Evolutionary conservation across 2,329 filamentous ascomycete genomes (phyloP), one percentile per base, ranked within the genome.

Genomic region (Sarocladium oryzae): DNA sequence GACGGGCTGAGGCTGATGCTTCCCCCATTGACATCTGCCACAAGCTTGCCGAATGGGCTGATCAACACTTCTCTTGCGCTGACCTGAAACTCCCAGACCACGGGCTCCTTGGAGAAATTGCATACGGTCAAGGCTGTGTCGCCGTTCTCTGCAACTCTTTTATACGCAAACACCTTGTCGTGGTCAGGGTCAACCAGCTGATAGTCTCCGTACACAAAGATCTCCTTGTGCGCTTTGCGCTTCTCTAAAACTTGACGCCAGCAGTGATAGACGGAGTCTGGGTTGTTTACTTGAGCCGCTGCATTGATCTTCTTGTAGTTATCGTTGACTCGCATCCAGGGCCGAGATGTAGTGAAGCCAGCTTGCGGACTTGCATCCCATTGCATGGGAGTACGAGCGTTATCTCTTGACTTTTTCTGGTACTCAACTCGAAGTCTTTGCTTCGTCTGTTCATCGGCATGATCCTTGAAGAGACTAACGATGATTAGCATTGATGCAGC

Each of bases 301-400:
- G 60, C 58, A 4, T 64, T 64, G 52, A 54, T 58, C 2, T 56
- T 2, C 0, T 11, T 4, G 1, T 52, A 61, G 13, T 63, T 57
- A 2, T 63, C 57, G 15, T 65, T 61, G 2, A 60, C 50, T 0
- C 54, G 50, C 60, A 65, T 65, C 63, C 63, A 65, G 1, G 61
- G 57, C 1, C 70, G 13, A n/a, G 3, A 11, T 4, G 9, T 26
- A 1, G 59, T 56, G 16, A 65, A 65, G 0, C 82, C 82, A 0
- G 73, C 76, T 54, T 81, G 69, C 0, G 35, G 6, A 0, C 66
- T 57, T 0, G 66, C 10, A 45, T 66, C 71, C 82, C 81, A 85
- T 50, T 81, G 78, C 63, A 65, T 60, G 0, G 63, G 60, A 1
- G 59, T 18, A 1, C 63, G 51, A 0, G 56, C 56, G n/a, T 65